Evolutionary conservation across 1,284 basidiomycete species (phyloP), one percentile per base, ranked within the genome.

Genomic region (Boletus albobrunnescens): DNA sequence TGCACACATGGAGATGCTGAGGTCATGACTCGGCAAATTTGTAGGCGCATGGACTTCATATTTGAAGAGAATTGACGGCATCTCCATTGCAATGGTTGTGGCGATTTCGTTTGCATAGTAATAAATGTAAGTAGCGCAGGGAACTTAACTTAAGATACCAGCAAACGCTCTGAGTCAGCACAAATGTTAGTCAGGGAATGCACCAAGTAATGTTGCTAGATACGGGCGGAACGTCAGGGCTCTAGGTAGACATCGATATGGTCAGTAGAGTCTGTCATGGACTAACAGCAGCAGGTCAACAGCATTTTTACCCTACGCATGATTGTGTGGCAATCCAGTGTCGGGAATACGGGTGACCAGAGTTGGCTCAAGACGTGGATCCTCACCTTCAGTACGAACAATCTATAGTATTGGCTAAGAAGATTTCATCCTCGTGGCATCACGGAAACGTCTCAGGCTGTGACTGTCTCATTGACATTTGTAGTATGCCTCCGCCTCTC

Each of bases 201-300:
- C 66, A 68, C 33, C 53, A 47, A 5, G 44, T 71, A 10, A 52
- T 33, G 16, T 39, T 71, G 31, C 51, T 50, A 4, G 71, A 70
- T 48, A 53, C 55, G 12, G 66, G 46, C 4, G 44, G 54, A 6
- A 3, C 41, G 11, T 31, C 49, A 4, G 55, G 39, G 5, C 16
- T 30, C 4, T 58, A 58, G 36, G 51, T 67, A 16, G 62, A 61
- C 38, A 56, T 71, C 20, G 70, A 71, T 36, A 60, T 58, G 53
- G 67, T 68, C 28, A 32, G 56, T 51, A 23, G 14, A 26, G 5
- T 36, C 6, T 9, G 9, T 44, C n/a, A 19, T 40, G 12, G 40
- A 16, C 24, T 11, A 11, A 19, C 31, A 5, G 23, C 30, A 19
- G 6, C 22, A 1, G 2, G 9, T 14, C 36, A 23, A 58, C 30